These are phyloP conservation scores for Fraxinus pennsylvanica DNA, from an alignment of 257 asterid genomes.

Conservation along the genomic window DNA sequence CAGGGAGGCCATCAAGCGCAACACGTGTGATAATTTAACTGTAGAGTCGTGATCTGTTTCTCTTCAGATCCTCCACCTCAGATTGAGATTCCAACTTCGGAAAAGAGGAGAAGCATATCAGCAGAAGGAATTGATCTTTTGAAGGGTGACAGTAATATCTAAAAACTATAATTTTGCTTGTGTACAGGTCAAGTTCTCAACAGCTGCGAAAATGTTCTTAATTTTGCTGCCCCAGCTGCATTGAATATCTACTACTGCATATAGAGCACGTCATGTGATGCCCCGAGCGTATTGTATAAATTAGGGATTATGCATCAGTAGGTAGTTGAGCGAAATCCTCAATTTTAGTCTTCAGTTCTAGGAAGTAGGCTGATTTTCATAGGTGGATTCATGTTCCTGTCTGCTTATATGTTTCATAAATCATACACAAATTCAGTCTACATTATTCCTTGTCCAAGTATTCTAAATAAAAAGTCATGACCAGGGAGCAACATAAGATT, in stretches of 20 bases:
- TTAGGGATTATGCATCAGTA: neutral
- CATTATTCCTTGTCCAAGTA: too few relatives aligned
- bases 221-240: neutral
- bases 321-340: neutral
- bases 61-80: constrained; percentile 47
- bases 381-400: neutral
- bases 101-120: constrained; percentile 57
- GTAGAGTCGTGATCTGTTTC: constrained; percentile 50
- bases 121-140: constrained; percentile 57
- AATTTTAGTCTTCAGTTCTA: constrained; percentile 15
- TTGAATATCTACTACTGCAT: neutral
- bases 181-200: neutral
- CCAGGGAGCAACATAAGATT: neutral
- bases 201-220: neutral
- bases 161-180: constrained; percentile 10
- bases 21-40: constrained; percentile 50
- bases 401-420: neutral
- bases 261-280: neutral
- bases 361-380: neutral
- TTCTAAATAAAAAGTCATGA: too few relatives aligned
- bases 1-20: constrained; percentile 48
- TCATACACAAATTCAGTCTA: too few relatives aligned
- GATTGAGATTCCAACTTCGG: constrained; percentile 40
- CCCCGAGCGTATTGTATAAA: neutral
- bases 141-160: constrained; percentile 45